Conservation (phyloP, 768 basidiomycete species). For the Cubamyces sp. region DNA sequence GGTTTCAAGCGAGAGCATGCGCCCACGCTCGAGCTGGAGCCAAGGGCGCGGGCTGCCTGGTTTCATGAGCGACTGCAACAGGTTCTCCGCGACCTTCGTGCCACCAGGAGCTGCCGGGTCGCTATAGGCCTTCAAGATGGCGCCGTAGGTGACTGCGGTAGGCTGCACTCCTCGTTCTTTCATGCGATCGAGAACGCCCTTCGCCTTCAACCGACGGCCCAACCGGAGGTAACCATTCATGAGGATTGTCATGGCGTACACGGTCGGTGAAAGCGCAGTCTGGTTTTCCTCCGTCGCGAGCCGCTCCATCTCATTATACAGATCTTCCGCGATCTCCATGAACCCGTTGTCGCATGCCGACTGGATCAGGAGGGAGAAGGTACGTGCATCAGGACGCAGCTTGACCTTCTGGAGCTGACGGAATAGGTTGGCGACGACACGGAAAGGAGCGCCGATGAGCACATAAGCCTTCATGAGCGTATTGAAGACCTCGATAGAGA, state of each 20-base stretch:
- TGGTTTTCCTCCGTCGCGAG: slow-evolving; percentile 40
- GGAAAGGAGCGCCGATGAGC: slow-evolving; percentile 76
- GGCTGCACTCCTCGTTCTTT: slow-evolving; percentile 63
- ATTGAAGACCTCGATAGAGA: slow-evolving; percentile 70
- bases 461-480: slow-evolving; percentile 85
- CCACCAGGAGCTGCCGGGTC: slow-evolving; percentile 52
- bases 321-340: slow-evolving; percentile 64
- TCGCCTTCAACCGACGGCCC: slow-evolving; percentile 58
- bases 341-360: slow-evolving; percentile 76
- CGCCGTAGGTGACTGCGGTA: slow-evolving; percentile 65
- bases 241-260: slow-evolving; percentile 72
- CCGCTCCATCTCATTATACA: slow-evolving; percentile 71
- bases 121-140: slow-evolving; percentile 67
- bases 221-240: slow-evolving; percentile 71
- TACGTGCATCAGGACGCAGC: slow-evolving; percentile 60
- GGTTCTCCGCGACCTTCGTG: slow-evolving; percentile 64
- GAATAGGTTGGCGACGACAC: slow-evolving; percentile 64
- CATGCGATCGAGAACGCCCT: slow-evolving; percentile 76
- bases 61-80: slow-evolving; percentile 56
- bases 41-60: slow-evolving; percentile 34
- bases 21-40: slow-evolving; percentile 44
- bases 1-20: slow-evolving; percentile 50
- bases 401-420: slow-evolving; percentile 51
- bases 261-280: slow-evolving; percentile 48
- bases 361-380: slow-evolving; percentile 78